A percentile compares a stretch with the other conserved stretches of the same genome.
Evolutionary conservation across 2,329 filamentous ascomycete genomes (phyloP).

Genomic region (Hymenoscyphus salicellus): DNA sequence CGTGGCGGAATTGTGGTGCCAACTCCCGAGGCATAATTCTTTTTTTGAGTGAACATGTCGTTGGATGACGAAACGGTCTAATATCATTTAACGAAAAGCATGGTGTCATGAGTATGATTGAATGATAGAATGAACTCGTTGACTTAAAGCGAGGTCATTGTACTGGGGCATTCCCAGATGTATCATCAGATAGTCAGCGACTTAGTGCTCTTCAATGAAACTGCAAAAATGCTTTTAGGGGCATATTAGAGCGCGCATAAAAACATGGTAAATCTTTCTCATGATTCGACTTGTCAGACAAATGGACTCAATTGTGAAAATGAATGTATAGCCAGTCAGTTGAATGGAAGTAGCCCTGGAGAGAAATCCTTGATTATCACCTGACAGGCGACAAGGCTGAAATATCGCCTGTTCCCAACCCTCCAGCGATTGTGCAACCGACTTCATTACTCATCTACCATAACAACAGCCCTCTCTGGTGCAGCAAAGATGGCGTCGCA

Average conservation of each 20-base stretch:
- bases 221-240: neutral
- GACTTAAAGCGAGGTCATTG: constrained; percentile 1
- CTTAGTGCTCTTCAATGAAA: neutral
- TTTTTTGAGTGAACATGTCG: constrained; percentile 6
- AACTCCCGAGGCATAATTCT: constrained; percentile 9
- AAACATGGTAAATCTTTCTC: neutral
- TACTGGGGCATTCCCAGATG: neutral
- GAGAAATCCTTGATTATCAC: neutral
- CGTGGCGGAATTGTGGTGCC: constrained; percentile 21
- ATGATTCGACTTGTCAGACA: neutral
- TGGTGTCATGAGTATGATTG: constrained; percentile 11
- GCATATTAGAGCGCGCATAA: neutral
- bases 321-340: neutral
- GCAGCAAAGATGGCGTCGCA: constrained; percentile 57
- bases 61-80: constrained; percentile 8
- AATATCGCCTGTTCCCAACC: neutral
- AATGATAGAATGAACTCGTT: constrained; percentile 5
- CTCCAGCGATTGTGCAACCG: neutral
- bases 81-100: neutral
- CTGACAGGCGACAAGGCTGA: neutral
- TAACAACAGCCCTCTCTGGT: constrained; percentile 7
- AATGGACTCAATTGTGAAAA: neutral
- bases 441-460: neutral
- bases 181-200: neutral
- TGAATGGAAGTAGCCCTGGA: neutral